These are phyloP conservation scores for Cornus controversa DNA, from an alignment of 148 eudicot species.

Conservation along the genomic window DNA sequence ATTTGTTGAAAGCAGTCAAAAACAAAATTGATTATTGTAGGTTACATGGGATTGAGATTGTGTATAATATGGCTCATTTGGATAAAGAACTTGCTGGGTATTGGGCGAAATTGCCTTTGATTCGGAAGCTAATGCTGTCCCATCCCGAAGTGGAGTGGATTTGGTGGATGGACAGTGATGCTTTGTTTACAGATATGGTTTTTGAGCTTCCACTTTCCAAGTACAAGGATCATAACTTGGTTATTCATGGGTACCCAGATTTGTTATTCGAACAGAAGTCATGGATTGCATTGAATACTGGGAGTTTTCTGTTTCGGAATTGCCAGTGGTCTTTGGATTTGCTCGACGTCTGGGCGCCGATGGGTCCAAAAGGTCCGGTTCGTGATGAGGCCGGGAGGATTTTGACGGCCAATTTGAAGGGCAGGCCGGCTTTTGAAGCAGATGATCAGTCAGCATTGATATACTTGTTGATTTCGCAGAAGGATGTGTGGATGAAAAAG, in stretches of 20 bases:
- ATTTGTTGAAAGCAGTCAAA: constrained; percentile 59
- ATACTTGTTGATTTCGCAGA: constrained; percentile 51
- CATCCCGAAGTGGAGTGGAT: constrained; percentile 86
- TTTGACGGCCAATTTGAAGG: constrained; percentile 47
- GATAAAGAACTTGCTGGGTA: constrained; percentile 63
- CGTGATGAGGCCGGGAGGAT: constrained; percentile 64
- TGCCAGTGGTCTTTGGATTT: constrained; percentile 81
- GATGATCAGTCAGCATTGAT: constrained; percentile 86
- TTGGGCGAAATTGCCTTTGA: constrained; percentile 70
- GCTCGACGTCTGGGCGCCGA: constrained; percentile 71
- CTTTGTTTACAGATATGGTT: constrained; percentile 71
- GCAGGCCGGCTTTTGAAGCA: constrained; percentile 60
- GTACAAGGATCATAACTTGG: constrained; percentile 52
- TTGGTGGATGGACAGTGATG: constrained; percentile 93
- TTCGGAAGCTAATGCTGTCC: constrained; percentile 65
- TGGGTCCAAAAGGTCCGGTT: constrained; percentile 65
- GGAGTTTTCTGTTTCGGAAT: constrained; percentile 62
- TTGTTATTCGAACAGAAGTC: constrained; percentile 56
- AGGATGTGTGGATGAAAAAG: constrained; percentile 47
- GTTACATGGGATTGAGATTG: constrained; percentile 65
- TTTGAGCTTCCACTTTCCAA: constrained; percentile 61
- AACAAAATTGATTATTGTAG: constrained; percentile 85
- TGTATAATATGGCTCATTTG: constrained; percentile 68
- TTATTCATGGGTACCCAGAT: constrained; percentile 72
- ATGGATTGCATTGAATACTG: constrained; percentile 73